Percentiles rank a stretch among this genome's conserved stretches.
Conservation (phyloP, 2,329 filamentous ascomycete genomes). For the Exophiala aquamarina region DNA sequence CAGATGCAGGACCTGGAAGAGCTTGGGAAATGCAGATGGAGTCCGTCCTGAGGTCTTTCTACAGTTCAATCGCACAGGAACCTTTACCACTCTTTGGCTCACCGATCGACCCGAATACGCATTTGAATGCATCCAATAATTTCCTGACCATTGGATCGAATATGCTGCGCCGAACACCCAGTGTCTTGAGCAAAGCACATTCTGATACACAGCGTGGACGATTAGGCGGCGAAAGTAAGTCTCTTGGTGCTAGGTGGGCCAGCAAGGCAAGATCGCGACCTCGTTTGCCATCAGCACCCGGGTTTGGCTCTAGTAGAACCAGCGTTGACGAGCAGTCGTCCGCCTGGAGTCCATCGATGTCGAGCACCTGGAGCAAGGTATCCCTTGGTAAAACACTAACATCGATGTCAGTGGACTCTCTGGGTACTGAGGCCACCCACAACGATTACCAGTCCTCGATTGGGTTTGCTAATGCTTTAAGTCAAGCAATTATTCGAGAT, state of each 20-base stretch:
- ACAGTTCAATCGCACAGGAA: conserved; percentile 82
- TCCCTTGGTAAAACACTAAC: conserved; percentile 88
- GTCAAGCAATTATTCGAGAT: conserved; percentile 93
- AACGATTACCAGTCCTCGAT: conserved; percentile 90
- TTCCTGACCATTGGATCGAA: conserved; percentile 68
- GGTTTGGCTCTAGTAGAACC: conserved; percentile 85
- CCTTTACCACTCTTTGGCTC: conserved; percentile 79
- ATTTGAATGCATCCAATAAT: conserved; percentile 44
- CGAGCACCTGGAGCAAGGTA: conserved; percentile 94
- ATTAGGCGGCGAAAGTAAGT: conserved; percentile 60
- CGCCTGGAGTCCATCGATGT: conserved; percentile 85
- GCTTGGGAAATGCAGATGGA: conserved; percentile 90
- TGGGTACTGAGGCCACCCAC: conserved; percentile 66
- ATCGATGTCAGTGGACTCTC: conserved; percentile 88
- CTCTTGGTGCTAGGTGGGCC: conserved; percentile 70
- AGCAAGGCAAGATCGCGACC: conserved; percentile 84
- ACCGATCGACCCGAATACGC: conserved; percentile 35
- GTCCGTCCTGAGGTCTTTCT: conserved; percentile 87
- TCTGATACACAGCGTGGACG: conserved; percentile 80
- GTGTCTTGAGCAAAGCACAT: conserved; percentile 87
- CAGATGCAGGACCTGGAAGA: conserved; percentile 71
- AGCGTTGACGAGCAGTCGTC: conserved; percentile 90
- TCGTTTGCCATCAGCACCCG: conserved; percentile 72
- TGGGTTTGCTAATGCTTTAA: conserved; percentile 93
- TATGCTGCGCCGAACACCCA: conserved; percentile 81